Conservation (phyloP, 768 basidiomycete species). For the Naganishia kalamii region DNA sequence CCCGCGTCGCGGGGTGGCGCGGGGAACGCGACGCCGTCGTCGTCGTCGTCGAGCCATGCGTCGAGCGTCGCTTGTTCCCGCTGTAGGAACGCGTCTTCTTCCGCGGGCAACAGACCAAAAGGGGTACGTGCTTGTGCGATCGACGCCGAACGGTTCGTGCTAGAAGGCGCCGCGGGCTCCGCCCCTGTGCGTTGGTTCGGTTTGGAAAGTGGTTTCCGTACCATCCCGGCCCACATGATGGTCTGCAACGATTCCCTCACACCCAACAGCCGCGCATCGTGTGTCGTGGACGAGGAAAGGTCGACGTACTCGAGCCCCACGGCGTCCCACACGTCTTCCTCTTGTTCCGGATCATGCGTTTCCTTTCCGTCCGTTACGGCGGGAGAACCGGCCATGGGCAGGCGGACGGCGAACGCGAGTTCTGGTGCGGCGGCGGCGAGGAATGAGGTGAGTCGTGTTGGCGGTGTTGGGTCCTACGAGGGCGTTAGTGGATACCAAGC, state of each 20-base stretch:
- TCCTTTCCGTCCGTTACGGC: neutral
- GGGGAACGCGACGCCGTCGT: neutral
- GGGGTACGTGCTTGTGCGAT: too few species aligned
- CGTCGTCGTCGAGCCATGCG: conserved; percentile 36
- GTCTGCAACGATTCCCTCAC: conserved; percentile 38
- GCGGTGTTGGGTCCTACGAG: neutral
- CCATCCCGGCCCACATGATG: conserved; percentile 40
- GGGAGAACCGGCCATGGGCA: neutral
- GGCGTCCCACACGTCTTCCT: neutral
- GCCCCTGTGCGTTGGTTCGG: neutral
- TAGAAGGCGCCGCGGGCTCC: neutral
- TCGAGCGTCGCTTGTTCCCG: conserved; percentile 37
- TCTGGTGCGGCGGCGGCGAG: neutral
- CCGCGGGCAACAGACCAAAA: neutral
- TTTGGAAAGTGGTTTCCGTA: conserved; percentile 25
- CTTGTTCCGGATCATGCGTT: neutral
- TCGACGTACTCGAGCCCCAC: neutral
- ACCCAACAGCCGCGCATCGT: neutral
- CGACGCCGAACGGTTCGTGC: too few species aligned
- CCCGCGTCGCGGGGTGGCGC: neutral
- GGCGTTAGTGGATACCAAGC: neutral
- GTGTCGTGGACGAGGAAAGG: neutral
- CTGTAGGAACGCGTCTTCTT: conserved; percentile 26
- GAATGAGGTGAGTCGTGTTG: neutral
- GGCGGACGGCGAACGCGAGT: neutral